Evolutionary conservation across 2,329 filamentous ascomycete genomes (phyloP).

Genomic region (Cryphonectria nitschkei): DNA sequence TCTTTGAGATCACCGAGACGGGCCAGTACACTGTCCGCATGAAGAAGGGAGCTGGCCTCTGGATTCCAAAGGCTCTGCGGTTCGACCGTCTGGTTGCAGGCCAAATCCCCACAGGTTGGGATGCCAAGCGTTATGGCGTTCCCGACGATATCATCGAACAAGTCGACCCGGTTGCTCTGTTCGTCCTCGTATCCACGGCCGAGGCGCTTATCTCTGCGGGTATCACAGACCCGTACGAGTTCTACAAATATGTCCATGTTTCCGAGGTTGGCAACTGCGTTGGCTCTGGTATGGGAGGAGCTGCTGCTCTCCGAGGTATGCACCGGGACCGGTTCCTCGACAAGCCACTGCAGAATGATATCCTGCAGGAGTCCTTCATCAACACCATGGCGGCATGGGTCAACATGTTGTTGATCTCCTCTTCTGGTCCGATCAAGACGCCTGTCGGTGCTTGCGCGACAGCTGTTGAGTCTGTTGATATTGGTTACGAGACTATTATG

Average conservation of each 20-base stretch:
- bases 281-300: slow-evolving; percentile 97
- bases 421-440: slow-evolving; percentile 97
- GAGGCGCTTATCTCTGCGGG: slow-evolving; percentile 89
- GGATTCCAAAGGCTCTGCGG: slow-evolving; percentile 95
- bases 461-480: slow-evolving; percentile 94
- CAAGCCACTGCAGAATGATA: slow-evolving; percentile 97
- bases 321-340: slow-evolving; percentile 97
- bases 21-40: slow-evolving; percentile 94
- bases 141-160: slow-evolving; percentile 97
- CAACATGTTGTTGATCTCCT: slow-evolving; percentile 97
- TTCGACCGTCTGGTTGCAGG: slow-evolving; percentile 98
- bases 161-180: slow-evolving; percentile 95
- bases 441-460: slow-evolving; percentile 97
- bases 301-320: slow-evolving; percentile 91
- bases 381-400: slow-evolving; percentile 99
- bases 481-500: slow-evolving; percentile 97
- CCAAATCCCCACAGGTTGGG: slow-evolving; percentile 96
- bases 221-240: slow-evolving; percentile 98
- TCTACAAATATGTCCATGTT: slow-evolving; percentile 99
- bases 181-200: slow-evolving; percentile 89
- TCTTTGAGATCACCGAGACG: slow-evolving; percentile 91
- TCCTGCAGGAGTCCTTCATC: slow-evolving; percentile 99
- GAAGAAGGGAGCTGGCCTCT: slow-evolving; percentile 91
- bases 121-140: slow-evolving; percentile 93
- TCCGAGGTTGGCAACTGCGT: slow-evolving; percentile 98